Conservation (phyloP, 108 stramenopile species). For the Epithemia pelagica region DNA sequence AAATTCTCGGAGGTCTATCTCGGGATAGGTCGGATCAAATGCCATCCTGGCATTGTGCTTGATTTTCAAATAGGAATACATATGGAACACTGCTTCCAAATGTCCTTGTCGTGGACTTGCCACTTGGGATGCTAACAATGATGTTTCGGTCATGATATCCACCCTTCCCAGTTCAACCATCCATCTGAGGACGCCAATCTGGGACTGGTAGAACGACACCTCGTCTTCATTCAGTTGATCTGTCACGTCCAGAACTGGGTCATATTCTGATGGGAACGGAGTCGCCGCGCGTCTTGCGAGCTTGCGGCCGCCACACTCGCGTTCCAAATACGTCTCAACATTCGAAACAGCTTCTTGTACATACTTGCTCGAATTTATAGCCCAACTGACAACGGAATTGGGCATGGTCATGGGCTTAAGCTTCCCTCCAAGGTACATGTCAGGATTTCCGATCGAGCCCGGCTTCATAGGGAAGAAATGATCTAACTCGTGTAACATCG, state of each 20-base stretch:
- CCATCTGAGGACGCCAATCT: constrained; percentile 35
- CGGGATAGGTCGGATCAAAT: not conserved
- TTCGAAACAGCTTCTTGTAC: constrained; percentile 27
- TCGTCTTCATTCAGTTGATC: constrained; percentile 12
- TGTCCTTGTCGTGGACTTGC: constrained; percentile 44
- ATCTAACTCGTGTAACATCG: too few relatives aligned
- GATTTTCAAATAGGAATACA: constrained; percentile 34
- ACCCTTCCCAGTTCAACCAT: constrained; percentile 29
- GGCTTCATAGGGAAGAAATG: not conserved
- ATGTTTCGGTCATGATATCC: constrained; percentile 35
- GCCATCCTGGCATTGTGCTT: constrained; percentile 21
- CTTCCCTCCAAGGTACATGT: constrained; percentile 21
- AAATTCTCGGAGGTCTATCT: not conserved
- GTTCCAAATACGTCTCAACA: constrained; percentile 11
- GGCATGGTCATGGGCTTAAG: not conserved
- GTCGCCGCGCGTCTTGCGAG: not conserved
- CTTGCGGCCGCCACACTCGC: constrained; percentile 1
- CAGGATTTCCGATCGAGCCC: constrained; percentile 15
- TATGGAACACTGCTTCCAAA: constrained; percentile 28
- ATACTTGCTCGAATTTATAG: constrained; percentile 14
- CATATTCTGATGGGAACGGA: not conserved
- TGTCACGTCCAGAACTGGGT: not conserved
- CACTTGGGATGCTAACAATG: constrained; percentile 34
- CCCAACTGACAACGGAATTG: constrained; percentile 1
- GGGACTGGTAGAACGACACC: constrained; percentile 15